Evolutionary conservation across 139 green algal species (phyloP), one percentile per base, ranked within the genome.

Genomic region (Pycnococcus provasolii): DNA sequence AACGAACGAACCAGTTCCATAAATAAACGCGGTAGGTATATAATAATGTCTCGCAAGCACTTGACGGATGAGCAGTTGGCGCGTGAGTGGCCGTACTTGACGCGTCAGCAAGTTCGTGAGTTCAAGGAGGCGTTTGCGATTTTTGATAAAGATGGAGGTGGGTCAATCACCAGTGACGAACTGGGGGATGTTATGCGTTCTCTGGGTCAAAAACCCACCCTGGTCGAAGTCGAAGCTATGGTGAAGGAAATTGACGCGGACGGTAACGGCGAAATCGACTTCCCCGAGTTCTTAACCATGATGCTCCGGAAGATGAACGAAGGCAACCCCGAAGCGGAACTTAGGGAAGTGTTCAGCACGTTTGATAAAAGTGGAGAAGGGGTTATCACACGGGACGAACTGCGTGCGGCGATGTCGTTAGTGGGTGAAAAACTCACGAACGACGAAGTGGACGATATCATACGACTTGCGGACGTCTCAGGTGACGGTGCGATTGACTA

Each of bases 281-380:
- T 76, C 5, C 52, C 61, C 5, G 70, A 76, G 45, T 76, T 76
- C 54, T 47, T 76, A 5, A 73, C 67, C 11, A 70, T 76, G 70
- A 76, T 76, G 70, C 55, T 76, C 26, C 62, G 62, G 7, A 64
- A 76, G 53, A 71, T 76, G 70, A 76, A 76, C 55, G 43, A 66
- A 45, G 62, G 70, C 3, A 53, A 76, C 37, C 70, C 70, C 42
- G 51, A 76, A 55, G 65, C 70, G 53, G 62, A 70, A 45, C 61
- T 76, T 8, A 70, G 53, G 61, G 62, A 70, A 51, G 70, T 76
- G 5, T 76, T 76, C 50, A 59, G 66, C 52, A 53, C 63, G 48
- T 73, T 73, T 7, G 67, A 73, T 42, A 59, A 66, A 46, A 57
- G 66, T 41, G 3, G 7, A 0, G 59, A 42, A 15, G 70, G 70